Percentiles rank a stretch among this genome's conserved stretches.
Conservation (phyloP, 2,329 filamentous ascomycete species). For the Nemania bipapillata region DNA sequence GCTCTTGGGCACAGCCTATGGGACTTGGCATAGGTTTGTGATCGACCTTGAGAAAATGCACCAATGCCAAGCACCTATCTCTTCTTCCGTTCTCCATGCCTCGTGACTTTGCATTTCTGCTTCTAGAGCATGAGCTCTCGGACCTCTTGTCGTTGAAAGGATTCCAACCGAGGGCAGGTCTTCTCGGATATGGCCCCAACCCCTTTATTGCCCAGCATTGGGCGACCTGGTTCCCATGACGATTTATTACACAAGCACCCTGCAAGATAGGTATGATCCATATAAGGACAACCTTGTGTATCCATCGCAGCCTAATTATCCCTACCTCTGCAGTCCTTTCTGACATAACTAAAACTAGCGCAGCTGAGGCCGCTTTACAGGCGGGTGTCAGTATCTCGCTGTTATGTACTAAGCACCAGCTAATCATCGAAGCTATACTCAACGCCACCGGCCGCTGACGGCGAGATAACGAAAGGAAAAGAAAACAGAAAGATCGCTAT, state of each 20-base stretch:
- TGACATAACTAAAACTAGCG: conserved; percentile 6
- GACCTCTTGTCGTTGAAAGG: not conserved
- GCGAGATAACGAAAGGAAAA: not conserved
- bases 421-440: conserved; percentile 16
- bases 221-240: conserved; percentile 3
- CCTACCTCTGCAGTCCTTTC: conserved; percentile 17
- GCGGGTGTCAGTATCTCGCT: conserved; percentile 11
- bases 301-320: conserved; percentile 29
- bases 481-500: conserved; percentile 19
- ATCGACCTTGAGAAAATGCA: conserved; percentile 10
- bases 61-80: conserved; percentile 8
- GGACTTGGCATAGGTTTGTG: not conserved
- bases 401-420: conserved; percentile 2
- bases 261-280: conserved; percentile 15
- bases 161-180: not conserved
- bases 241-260: conserved; percentile 22
- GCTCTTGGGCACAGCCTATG: not conserved
- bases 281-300: conserved; percentile 16
- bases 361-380: conserved; percentile 20
- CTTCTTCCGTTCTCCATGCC: not conserved
- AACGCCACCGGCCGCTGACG: conserved; percentile 21
- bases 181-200: conserved; percentile 3
- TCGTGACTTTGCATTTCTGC: conserved; percentile 16
- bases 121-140: not conserved
- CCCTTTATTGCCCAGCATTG: conserved; percentile 9